Evolutionary conservation across 1,139 yeast genomes (phyloP), one percentile per base, ranked within the genome.

Genomic region (Blastobotrys buckinghamii): DNA sequence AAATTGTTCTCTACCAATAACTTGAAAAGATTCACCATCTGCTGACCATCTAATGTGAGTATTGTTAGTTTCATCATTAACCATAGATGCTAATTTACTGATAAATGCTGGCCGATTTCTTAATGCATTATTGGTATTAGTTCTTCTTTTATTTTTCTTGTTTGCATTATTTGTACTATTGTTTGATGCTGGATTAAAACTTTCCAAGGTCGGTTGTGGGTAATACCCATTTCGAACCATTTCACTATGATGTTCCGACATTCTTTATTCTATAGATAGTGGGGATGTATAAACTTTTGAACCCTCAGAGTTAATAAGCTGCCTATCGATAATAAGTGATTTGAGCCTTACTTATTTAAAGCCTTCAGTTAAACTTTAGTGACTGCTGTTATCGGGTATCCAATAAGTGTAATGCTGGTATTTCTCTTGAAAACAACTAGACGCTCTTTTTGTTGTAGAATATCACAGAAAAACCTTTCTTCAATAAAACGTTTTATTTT

Each of bases 1-100:
- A 62, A 92, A 90, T 51, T 79, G 81, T 63, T 92, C 97, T 48
- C 96, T 76, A 59, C 88, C 87, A 48, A 78, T 77, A 7, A 92
- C 96, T 56, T 86, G 83, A 62, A 92, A 88, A 4, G 94, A 79
- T 53, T 81, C 76, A 2, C 98, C 98, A 63, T 86, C 90, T 2
- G 80, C 78, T 59, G 81, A 75, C 98, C 98, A 92, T 44, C 81
- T 74, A 39, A 92, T 90, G 58, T 81, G 80, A 41, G 82, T 77
- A 16, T 75, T 66, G 64, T 90, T 90, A 1, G 69, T 64, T 0
- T 79, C 72, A 62, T 90, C 97, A 64, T 89, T 89, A 12, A 92
- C 90, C 96, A 92, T 92, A 33, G 84, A 78, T 97, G 97, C 92
- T 32, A 92, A 72, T 64, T 92, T 92, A 73, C 83, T 79, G 6